A percentile compares a stretch with the other conserved stretches of the same genome.
These are phyloP conservation scores for Pseudogymnoascus destructans DNA, from an alignment of 2,329 filamentous ascomycete genomes.

Conservation along the genomic window DNA sequence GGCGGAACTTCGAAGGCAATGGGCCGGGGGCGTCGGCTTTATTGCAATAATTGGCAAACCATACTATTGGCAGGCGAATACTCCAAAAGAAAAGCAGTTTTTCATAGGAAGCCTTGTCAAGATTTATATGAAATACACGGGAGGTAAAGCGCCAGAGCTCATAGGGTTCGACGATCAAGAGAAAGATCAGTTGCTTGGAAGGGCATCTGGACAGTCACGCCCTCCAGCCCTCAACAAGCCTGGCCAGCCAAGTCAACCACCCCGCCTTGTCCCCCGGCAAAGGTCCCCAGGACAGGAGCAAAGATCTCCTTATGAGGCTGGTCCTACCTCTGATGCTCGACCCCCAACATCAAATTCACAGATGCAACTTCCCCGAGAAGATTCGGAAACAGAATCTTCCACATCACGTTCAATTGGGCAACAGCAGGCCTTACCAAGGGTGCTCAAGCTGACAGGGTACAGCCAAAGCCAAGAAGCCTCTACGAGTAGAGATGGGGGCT, in stretches of 20 bases:
- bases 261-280: conserved; percentile 7
- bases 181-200: conserved; percentile 59
- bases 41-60: conserved; percentile 80
- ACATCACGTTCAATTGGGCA: conserved; percentile 15
- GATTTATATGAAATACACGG: conserved; percentile 93
- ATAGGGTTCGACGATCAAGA: conserved; percentile 73
- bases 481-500: conserved; percentile 21
- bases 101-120: conserved; percentile 95
- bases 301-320: neutral
- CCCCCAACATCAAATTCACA: conserved; percentile 19
- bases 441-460: conserved; percentile 19
- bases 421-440: conserved; percentile 17
- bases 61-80: conserved; percentile 93
- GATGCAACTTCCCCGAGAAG: conserved; percentile 19
- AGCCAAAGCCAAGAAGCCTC: conserved; percentile 27
- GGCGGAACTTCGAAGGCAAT: conserved; percentile 51
- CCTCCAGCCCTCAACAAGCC: conserved; percentile 17
- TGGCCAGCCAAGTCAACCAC: conserved; percentile 14
- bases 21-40: conserved; percentile 77
- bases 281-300: neutral
- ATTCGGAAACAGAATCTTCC: conserved; percentile 20
- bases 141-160: conserved; percentile 66
- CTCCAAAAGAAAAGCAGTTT: conserved; percentile 94
- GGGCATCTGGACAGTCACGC: conserved; percentile 23
- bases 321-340: neutral